Evolutionary conservation across 768 basidiomycete species (phyloP).

Genomic region (Tylopilus vinaceipallidus): DNA sequence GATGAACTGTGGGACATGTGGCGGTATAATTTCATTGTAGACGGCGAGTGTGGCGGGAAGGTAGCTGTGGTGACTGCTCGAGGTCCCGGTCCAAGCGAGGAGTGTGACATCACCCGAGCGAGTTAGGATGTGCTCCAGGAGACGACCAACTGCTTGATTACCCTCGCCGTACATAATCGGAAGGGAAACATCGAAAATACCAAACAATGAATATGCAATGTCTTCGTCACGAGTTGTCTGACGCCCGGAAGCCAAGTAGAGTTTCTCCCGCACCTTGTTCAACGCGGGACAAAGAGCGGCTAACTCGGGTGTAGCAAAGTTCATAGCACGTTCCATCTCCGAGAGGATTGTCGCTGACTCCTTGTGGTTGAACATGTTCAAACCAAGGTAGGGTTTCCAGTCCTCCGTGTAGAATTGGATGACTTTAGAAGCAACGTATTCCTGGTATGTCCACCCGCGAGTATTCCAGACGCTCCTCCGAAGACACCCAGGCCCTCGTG

Average conservation of each 20-base stretch:
- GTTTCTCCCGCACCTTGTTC: neutral
- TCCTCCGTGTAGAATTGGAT: neutral
- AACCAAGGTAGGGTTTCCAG: neutral
- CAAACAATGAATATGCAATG: neutral
- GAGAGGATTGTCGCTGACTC: neutral
- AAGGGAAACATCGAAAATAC: too few species aligned
- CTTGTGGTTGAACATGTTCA: neutral
- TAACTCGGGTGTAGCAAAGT: neutral
- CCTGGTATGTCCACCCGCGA: neutral
- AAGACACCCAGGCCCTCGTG: neutral
- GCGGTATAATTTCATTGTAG: neutral
- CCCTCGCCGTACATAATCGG: too few species aligned
- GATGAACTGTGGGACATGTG: neutral
- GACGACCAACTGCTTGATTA: too few species aligned
- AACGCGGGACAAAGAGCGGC: neutral
- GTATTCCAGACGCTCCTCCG: neutral
- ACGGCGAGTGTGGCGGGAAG: too few species aligned
- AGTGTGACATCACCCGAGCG: too few species aligned
- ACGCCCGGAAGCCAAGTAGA: neutral
- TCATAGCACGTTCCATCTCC: neutral
- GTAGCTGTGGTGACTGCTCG: too few species aligned
- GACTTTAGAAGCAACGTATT: neutral
- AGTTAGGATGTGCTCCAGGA: too few species aligned
- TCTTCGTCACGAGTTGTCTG: neutral
- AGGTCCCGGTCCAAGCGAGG: too few species aligned